phyloP scores from a whole-genome alignment of 441 rosid species.

The Macaranga tanarius region DNA sequence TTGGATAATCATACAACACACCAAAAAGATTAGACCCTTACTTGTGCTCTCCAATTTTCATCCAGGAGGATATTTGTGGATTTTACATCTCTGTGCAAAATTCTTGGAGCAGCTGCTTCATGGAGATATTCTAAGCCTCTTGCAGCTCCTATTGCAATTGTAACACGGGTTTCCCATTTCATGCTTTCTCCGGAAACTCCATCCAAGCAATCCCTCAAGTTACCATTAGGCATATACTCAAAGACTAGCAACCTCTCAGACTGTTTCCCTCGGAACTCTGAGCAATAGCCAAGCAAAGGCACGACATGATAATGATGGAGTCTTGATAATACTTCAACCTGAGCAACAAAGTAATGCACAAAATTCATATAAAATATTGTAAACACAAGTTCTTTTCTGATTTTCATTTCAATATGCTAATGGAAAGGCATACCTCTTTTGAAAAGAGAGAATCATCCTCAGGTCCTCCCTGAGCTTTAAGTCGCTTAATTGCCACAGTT shows the following conservation, averaged over 20 bases:
- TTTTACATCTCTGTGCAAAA: slow-evolving; percentile 89
- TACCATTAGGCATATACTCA: slow-evolving; percentile 80
- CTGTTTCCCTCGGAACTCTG: slow-evolving; percentile 68
- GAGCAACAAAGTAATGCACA: slow-evolving; percentile 26
- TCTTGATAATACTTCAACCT: slow-evolving; percentile 83
- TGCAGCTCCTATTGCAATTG: slow-evolving; percentile 84
- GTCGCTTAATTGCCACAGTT: slow-evolving; percentile 79
- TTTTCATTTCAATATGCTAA: slow-evolving; percentile 11
- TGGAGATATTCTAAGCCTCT: slow-evolving; percentile 89
- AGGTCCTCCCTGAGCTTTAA: slow-evolving; percentile 58
- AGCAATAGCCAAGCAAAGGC: slow-evolving; percentile 87
- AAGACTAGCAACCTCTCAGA: slow-evolving; percentile 82
- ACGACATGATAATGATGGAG: slow-evolving; percentile 94
- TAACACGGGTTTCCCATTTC: slow-evolving; percentile 80
- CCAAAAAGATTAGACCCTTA: slow-evolving; percentile 34
- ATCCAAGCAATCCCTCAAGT: slow-evolving; percentile 79
- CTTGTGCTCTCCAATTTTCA: slow-evolving; percentile 88
- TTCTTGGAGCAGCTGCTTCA: slow-evolving; percentile 82
- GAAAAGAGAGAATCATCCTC: slow-evolving; percentile 63
- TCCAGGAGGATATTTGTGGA: slow-evolving; percentile 86
- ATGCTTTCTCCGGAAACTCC: slow-evolving; percentile 58
- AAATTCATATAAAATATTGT: slow-evolving; percentile 2
- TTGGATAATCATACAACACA: background rate
- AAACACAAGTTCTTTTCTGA: background rate
- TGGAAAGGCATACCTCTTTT: slow-evolving; percentile 55